Conservation (phyloP, 257 asterid genomes). For the Nicotiana attenuata region DNA sequence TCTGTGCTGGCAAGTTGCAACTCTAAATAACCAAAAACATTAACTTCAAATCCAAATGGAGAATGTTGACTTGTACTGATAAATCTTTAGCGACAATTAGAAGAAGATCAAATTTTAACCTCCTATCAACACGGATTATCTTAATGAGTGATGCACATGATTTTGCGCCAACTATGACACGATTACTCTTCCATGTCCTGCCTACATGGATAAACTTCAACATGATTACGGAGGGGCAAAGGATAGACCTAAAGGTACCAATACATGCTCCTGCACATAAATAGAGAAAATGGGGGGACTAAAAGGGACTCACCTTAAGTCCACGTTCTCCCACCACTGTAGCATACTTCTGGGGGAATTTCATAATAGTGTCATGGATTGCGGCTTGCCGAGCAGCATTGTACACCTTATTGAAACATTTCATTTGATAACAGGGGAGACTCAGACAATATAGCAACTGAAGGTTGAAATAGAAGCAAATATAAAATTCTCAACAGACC, state of each 20-base stretch:
- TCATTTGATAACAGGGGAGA: conserved; percentile 13
- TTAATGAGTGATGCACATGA: background rate
- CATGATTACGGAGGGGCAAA: background rate
- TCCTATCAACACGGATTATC: background rate
- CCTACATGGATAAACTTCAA: background rate
- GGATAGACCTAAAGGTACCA: background rate
- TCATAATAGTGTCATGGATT: conserved; percentile 92
- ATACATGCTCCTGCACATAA: background rate
- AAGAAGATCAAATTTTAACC: background rate
- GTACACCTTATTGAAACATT: conserved; percentile 53
- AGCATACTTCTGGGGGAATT: conserved; percentile 69
- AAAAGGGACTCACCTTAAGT: conserved; percentile 59
- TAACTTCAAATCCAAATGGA: background rate
- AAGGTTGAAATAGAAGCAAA: background rate
- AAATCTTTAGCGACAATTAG: background rate
- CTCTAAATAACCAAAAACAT: background rate
- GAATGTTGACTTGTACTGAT: background rate
- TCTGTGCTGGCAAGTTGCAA: background rate
- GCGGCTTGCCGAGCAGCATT: conserved; percentile 95
- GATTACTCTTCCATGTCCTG: background rate
- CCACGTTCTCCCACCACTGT: conserved; percentile 99
- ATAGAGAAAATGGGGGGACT: background rate
- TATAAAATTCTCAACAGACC: conserved; percentile 32
- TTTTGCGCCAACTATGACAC: background rate
- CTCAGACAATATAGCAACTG: background rate